These are phyloP conservation scores for Plantago coronopus DNA, from an alignment of 305 asterid species.

Conservation along the genomic window DNA sequence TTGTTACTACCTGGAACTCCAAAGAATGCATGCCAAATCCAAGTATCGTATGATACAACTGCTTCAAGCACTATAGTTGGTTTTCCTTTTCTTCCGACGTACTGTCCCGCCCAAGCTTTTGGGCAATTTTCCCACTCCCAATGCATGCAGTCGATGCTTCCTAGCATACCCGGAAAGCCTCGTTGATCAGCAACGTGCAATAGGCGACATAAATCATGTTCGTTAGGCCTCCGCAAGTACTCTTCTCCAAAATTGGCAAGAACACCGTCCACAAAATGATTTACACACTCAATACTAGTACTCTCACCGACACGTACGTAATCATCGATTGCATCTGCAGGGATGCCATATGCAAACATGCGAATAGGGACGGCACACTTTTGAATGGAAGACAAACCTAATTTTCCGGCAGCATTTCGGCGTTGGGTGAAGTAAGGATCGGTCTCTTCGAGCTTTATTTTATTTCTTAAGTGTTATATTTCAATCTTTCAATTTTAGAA, in stretches of 20 bases:
- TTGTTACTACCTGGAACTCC: not conserved
- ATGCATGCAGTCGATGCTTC: not conserved
- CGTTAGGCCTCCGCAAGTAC: not conserved
- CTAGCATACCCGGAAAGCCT: not conserved
- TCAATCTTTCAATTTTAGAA: no score
- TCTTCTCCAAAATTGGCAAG: not conserved
- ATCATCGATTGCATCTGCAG: no score
- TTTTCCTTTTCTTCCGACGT: not conserved
- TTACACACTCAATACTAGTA: no score
- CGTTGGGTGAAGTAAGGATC: no score
- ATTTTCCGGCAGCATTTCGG: no score
- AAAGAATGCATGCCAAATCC: conserved; percentile 3
- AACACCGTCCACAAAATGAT: not conserved
- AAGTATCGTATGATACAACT: not conserved
- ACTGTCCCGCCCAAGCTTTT: not conserved
- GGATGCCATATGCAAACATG: no score
- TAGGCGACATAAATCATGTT: not conserved
- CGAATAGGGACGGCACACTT: no score
- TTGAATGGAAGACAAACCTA: no score
- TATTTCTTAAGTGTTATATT: no score
- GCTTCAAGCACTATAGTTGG: not conserved
- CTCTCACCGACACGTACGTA: no score
- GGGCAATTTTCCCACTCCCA: not conserved
- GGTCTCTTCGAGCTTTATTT: no score
- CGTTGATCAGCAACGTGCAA: not conserved